Conservation (phyloP, 441 rosid species). For the Bocquillonia castaneifolia region DNA sequence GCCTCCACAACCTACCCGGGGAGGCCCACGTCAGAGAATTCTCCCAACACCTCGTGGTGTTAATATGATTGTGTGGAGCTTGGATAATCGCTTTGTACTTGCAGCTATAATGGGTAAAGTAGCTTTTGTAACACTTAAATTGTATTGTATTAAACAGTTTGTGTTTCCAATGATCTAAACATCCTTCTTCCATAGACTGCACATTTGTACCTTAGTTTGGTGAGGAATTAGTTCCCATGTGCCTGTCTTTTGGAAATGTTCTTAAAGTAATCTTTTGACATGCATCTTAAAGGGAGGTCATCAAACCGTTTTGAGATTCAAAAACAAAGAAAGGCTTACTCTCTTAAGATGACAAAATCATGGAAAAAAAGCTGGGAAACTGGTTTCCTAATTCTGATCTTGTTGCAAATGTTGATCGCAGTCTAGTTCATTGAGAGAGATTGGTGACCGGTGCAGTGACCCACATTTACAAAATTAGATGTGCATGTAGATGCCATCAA, state of each 20-base stretch:
- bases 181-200: neutral
- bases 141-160: neutral
- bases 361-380: neutral
- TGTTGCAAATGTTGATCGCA: neutral
- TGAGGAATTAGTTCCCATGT: neutral
- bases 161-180: neutral
- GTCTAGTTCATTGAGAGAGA: slow-evolving; percentile 2
- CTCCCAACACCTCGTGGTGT: slow-evolving; percentile 99
- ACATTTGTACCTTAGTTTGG: neutral
- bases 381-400: neutral
- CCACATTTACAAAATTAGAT: slow-evolving; percentile 2
- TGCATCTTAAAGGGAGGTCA: neutral
- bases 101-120: slow-evolving; percentile 99
- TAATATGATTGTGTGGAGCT: slow-evolving; percentile 98
- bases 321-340: neutral
- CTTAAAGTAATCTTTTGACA: neutral
- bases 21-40: slow-evolving; percentile 98
- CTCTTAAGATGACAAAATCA: too few relatives aligned
- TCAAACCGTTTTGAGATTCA: neutral
- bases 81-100: slow-evolving; percentile 99
- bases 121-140: neutral
- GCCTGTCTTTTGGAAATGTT: neutral
- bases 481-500: neutral
- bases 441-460: neutral
- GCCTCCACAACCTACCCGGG: slow-evolving; percentile 92